Percentiles rank a stretch among this genome's conserved stretches.
These are phyloP conservation scores for Populus hybrid DNA, from an alignment of 441 rosid species.

Conservation along the genomic window DNA sequence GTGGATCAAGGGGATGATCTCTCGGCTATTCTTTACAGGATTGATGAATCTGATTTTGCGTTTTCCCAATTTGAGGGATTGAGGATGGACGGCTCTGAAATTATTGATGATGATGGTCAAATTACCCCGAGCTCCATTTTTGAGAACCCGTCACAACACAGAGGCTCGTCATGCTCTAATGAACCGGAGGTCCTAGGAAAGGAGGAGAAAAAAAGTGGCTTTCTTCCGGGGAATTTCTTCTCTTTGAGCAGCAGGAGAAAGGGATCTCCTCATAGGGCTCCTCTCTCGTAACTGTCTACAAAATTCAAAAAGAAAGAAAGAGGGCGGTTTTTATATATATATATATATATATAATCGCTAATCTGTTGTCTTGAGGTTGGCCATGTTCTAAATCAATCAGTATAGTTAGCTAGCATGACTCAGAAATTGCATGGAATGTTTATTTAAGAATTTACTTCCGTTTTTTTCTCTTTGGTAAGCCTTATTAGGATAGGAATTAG, in stretches of 20 bases:
- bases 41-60: constrained; percentile 61
- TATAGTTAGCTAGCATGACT: neutral
- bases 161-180: constrained; percentile 33
- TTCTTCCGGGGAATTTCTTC: constrained; percentile 62
- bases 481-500: neutral
- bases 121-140: constrained; percentile 40
- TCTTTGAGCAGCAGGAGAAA: constrained; percentile 69
- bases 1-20: constrained; percentile 62
- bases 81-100: constrained; percentile 56
- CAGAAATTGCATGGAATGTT: neutral
- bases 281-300: constrained; percentile 43
- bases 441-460: neutral
- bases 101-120: constrained; percentile 43
- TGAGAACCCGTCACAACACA: constrained; percentile 40
- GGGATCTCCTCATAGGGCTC: constrained; percentile 92
- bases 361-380: too few relatives aligned
- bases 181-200: constrained; percentile 33
- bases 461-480: neutral
- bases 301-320: constrained; percentile 5
- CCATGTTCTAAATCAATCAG: neutral
- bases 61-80: constrained; percentile 59
- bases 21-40: constrained; percentile 46
- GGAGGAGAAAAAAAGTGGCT: constrained; percentile 46
- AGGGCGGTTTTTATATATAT: too few relatives aligned
- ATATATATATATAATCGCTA: neutral